Evolutionary conservation across 805 yeast species (phyloP), one percentile per base, ranked within the genome.

Genomic region (Lipomyces japonicus): DNA sequence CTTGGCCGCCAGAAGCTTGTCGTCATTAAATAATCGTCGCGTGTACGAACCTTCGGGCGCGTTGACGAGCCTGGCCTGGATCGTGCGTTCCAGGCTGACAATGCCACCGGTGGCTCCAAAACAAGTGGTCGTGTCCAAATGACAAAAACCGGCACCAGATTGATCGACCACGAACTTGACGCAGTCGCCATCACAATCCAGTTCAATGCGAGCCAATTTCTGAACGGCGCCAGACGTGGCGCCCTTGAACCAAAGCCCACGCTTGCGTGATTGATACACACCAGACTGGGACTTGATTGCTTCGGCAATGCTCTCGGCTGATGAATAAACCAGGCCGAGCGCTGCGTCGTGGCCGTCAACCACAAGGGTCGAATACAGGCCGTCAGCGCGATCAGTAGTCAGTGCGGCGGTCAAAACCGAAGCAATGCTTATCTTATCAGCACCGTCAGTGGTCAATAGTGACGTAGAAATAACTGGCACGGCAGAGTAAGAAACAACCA

Each of bases 21-120:
- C 80, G 69, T 93, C 97, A 44, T 79, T 75, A 63, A 91, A 89
- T 55, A 93, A 73, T 57, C 98, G 77, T 64, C 84, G 81, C 14
- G 98, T 91, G 72, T 93, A 93, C n/a, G 97, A 90, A 1, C 95
- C 96, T 57, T 75, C 86, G 18, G 96, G 96, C 2, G 97, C 95
- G 61, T 73, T 72, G 10, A 59, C 65, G 47, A 76, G 70, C 65
- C 98, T 79, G 39, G 78, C 76, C 22, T 70, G 66, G 50, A 93
- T 75, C 3, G 87, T 80, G 46, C 71, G 65, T 63, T 90, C 95
- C 55, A 93, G 75, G 54, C 77, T 76, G 10, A 77, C 65, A 43
- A 91, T 69, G 1, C 97, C 97, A 4, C 64, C 60, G 37, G 81
- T 75, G 32, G 75, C 70, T 39, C 93, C 86, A 69, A 93, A 93